Evolutionary conservation across 805 yeast species (phyloP).

Genomic region (Sugiyamaella marilandica): DNA sequence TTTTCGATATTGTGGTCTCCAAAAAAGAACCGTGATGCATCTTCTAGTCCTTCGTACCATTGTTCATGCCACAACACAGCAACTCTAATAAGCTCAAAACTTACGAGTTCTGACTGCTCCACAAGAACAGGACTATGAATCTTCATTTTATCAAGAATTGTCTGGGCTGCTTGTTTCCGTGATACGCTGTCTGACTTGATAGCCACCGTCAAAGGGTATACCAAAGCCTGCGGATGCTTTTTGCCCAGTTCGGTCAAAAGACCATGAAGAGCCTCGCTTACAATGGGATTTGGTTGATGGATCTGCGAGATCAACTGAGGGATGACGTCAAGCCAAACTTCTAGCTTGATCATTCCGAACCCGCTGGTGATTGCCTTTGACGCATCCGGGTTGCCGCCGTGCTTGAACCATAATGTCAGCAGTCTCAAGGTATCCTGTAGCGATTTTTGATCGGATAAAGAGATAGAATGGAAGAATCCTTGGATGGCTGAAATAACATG

Average conservation of each 20-base stretch:
- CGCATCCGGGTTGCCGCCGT: slow-evolving; percentile 91
- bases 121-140: slow-evolving; percentile 79
- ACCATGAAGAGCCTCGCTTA: slow-evolving; percentile 73
- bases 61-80: slow-evolving; percentile 97
- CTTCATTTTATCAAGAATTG: slow-evolving; percentile 88
- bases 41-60: slow-evolving; percentile 97
- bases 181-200: slow-evolving; percentile 87
- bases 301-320: slow-evolving; percentile 95
- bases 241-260: slow-evolving; percentile 83
- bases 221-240: slow-evolving; percentile 95
- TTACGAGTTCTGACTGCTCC: slow-evolving; percentile 90
- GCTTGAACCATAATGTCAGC: slow-evolving; percentile 90
- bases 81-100: slow-evolving; percentile 86
- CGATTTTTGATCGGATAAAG: slow-evolving; percentile 79
- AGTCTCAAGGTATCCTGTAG: slow-evolving; percentile 88
- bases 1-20: slow-evolving; percentile 93
- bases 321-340: slow-evolving; percentile 91
- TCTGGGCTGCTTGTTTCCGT: slow-evolving; percentile 85
- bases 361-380: slow-evolving; percentile 89
- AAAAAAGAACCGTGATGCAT: slow-evolving; percentile 88
- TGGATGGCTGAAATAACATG: slow-evolving; percentile 95
- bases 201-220: slow-evolving; percentile 93
- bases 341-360: slow-evolving; percentile 79
- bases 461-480: slow-evolving; percentile 93
- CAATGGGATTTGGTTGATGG: slow-evolving; percentile 87